Evolutionary conservation across 2,329 filamentous ascomycete genomes (phyloP), one percentile per base, ranked within the genome.

Genomic region (Fonsecaea pedrosoi): DNA sequence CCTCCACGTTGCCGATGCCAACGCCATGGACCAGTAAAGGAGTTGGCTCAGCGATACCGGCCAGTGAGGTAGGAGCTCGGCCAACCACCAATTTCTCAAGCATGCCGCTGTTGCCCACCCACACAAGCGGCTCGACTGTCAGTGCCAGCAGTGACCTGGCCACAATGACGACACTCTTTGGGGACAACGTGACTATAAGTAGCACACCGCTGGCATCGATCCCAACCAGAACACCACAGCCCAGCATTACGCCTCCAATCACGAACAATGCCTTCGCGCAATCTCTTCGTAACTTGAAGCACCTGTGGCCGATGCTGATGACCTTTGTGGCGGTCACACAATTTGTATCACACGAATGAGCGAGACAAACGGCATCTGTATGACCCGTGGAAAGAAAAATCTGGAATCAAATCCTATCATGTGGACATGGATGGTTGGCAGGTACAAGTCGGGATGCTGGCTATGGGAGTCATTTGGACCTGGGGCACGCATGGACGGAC

Each of bases 11-110:
- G 18, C 74, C 77, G 8, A 76, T 83, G 8, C 82, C 82, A 4
- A 77, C 77, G 1, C 81, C 82, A 53, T 84, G 76, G 67, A 84
- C 82, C 0, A 80, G 76, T 15, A 76, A 76, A 0, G 82, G 82
- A 13, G 77, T 82, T 2, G 82, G 82, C 6, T 78, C 74, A 18
- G 82, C 81, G 0, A 81, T 85, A 48, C 82, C 82, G 0, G 77
- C 77, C 0, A 79, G 77, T 8, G 78, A 77, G 54, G 73, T 84
- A 9, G 83, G 80, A 15, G 77, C 75, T 25, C 55, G 32, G 30
- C 50, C 63, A 32, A 66, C 63, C 12, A 56, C 56, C 55, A 65
- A 62, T 32, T 65, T 55, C 30, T 63, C 61, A 2, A 38, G 56
- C 25, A 63, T 60, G 55, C 50, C 60, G 15, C 42, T 37, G 21